phyloP scores from a whole-genome alignment of 2,329 filamentous ascomycete genomes.

The Fusarium buharicum region DNA sequence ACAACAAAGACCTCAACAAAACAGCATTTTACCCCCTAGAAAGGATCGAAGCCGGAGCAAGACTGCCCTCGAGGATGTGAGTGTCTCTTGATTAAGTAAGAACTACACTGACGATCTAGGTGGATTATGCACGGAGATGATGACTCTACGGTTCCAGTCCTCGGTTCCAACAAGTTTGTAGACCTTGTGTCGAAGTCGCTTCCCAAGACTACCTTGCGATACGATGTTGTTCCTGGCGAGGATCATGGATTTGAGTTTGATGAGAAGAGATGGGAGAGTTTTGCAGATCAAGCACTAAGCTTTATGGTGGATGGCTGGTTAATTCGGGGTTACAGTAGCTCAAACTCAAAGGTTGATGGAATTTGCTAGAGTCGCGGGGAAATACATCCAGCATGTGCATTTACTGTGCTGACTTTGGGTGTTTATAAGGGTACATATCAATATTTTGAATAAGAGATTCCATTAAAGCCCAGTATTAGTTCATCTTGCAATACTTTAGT shows the following conservation, averaged over 20 bases:
- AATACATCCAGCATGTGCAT: too few species aligned
- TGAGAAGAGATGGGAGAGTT: conserved; percentile 26
- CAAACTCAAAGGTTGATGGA: too few species aligned
- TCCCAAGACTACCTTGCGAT: conserved; percentile 21
- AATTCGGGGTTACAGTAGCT: too few species aligned
- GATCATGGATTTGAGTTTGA: conserved; percentile 43
- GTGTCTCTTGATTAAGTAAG: fast-evolving
- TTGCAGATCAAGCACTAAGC: conserved; percentile 21
- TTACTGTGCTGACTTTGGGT: too few species aligned
- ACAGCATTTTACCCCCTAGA: conserved; percentile 24
- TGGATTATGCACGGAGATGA: conserved; percentile 42
- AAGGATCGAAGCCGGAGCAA: conserved; percentile 26
- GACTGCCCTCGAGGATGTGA: conserved; percentile 32
- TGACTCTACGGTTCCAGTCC: conserved; percentile 22
- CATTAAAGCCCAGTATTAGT: too few species aligned
- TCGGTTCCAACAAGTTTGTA: conserved; percentile 17
- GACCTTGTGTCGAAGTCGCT: conserved; percentile 9
- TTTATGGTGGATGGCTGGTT: conserved; percentile 37
- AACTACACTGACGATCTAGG: background rate
- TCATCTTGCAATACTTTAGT: too few species aligned
- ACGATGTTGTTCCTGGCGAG: conserved; percentile 25
- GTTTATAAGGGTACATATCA: too few species aligned
- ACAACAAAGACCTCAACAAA: conserved; percentile 18
- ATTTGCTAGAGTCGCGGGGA: too few species aligned
- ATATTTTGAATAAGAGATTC: too few species aligned